Percentiles rank a stretch among this genome's conserved stretches.
Evolutionary conservation across 768 basidiomycete species (phyloP).

Genomic region (Cantharellus anzutake): DNA sequence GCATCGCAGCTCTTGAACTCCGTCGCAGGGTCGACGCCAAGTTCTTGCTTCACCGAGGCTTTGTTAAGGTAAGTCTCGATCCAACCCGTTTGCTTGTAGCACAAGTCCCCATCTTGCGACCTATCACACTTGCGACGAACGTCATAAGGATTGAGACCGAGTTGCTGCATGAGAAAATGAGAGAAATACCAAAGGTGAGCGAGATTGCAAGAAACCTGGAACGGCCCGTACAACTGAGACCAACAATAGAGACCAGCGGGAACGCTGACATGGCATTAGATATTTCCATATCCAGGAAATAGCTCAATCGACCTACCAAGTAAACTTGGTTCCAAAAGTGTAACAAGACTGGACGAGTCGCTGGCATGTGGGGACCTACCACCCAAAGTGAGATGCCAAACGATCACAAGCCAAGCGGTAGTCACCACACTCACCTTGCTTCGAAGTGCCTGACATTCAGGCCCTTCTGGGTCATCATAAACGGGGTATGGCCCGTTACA

Average conservation of each 20-base stretch:
- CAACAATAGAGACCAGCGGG: conserved; percentile 69
- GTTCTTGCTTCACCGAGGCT: conserved; percentile 50
- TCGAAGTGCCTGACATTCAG: conserved; percentile 43
- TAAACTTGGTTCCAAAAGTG: conserved; percentile 33
- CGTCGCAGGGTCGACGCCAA: conserved; percentile 45
- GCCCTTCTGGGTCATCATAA: conserved; percentile 42
- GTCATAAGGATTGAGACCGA: conserved; percentile 81
- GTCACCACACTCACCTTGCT: conserved; percentile 20
- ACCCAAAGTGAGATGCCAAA: neutral
- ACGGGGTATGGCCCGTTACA: conserved; percentile 72
- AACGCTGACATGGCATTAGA: conserved; percentile 19
- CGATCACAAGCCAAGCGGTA: neutral
- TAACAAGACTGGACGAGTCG: conserved; percentile 56
- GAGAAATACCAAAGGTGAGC: neutral
- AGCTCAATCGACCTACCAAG: conserved; percentile 18
- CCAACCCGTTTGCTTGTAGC: conserved; percentile 69
- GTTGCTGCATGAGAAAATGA: conserved; percentile 21
- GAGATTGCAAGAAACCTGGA: conserved; percentile 28
- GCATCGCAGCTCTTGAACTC: conserved; percentile 34
- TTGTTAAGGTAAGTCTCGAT: conserved; percentile 80
- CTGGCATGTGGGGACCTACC: conserved; percentile 44
- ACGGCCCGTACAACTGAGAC: conserved; percentile 45
- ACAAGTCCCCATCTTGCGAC: conserved; percentile 28
- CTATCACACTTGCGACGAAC: conserved; percentile 59
- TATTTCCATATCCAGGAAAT: too few relatives aligned